These are phyloP conservation scores for Claviceps digitariae DNA, from an alignment of 2,329 filamentous ascomycete genomes.

Conservation along the genomic window DNA sequence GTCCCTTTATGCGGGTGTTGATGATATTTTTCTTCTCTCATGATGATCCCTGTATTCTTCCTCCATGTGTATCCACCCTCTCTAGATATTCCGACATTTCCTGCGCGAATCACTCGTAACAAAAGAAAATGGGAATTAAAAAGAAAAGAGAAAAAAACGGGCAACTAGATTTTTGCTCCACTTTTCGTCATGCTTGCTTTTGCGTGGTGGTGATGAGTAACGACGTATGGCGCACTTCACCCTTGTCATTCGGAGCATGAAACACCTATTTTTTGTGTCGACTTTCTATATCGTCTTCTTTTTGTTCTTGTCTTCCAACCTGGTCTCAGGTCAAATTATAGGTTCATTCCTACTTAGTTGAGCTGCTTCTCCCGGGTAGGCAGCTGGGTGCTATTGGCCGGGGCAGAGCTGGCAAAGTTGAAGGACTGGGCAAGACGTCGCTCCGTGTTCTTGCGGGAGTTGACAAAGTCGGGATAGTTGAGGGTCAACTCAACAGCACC, in stretches of 20 bases:
- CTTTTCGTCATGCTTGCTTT: background rate
- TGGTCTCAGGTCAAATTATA: background rate
- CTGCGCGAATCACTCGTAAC: background rate
- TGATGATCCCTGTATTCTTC: background rate
- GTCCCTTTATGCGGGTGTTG: background rate
- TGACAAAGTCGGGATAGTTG: conserved; percentile 96
- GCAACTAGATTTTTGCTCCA: background rate
- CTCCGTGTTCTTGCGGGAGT: conserved; percentile 51
- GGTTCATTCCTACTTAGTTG: conserved; percentile 12
- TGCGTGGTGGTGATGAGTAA: background rate
- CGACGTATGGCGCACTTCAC: background rate
- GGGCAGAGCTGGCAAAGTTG: conserved; percentile 19
- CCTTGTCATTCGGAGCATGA: background rate
- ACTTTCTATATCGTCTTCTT: background rate
- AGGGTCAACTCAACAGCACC: conserved; percentile 84
- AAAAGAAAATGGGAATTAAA: background rate
- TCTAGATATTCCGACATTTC: conserved; percentile 2
- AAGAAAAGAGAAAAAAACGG: background rate
- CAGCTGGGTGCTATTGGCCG: conserved; percentile 23
- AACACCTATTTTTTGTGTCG: background rate
- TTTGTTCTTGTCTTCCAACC: background rate
- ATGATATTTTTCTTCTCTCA: background rate
- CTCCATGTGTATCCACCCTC: background rate
- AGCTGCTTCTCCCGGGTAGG: conserved; percentile 20
- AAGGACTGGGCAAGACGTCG: conserved; percentile 32